A percentile compares a stretch with the other conserved stretches of the same genome.
These are phyloP conservation scores for Pseudomassariella vexata DNA, from an alignment of 2,329 filamentous ascomycete species.

Conservation along the genomic window DNA sequence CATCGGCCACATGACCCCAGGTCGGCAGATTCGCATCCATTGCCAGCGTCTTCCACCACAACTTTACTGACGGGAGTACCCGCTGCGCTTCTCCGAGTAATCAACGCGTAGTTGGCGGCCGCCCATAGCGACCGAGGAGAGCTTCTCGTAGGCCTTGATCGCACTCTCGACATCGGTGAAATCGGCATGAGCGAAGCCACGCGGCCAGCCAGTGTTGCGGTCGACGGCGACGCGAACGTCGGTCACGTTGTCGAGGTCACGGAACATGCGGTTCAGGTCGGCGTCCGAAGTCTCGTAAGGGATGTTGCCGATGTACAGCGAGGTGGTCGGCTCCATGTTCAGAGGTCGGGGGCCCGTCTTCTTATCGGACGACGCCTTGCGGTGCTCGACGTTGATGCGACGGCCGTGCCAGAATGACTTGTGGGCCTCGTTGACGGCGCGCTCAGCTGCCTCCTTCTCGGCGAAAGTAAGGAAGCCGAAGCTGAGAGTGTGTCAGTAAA, in stretches of 20 bases:
- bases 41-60: too few species aligned
- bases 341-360: too few species aligned
- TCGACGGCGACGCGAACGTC: slow-evolving; percentile 82
- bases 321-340: slow-evolving; percentile 45
- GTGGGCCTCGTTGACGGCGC: slow-evolving; percentile 18
- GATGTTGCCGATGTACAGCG: slow-evolving; percentile 80
- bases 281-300: slow-evolving; percentile 79
- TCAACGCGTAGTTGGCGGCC: slow-evolving; percentile 62
- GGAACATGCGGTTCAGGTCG: slow-evolving; percentile 75
- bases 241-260: slow-evolving; percentile 59
- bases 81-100: slow-evolving; percentile 38
- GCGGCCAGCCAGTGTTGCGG: slow-evolving; percentile 69
- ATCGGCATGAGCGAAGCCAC: slow-evolving; percentile 81
- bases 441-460: slow-evolving; percentile 9
- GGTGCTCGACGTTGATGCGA: slow-evolving; percentile 19
- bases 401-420: slow-evolving; percentile 28
- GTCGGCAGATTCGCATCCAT: not conserved
- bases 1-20: too few species aligned
- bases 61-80: too few species aligned
- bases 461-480: slow-evolving; percentile 23
- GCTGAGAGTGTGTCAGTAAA: too few species aligned
- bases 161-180: slow-evolving; percentile 66
- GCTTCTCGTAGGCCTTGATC: slow-evolving; percentile 47
- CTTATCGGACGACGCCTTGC: slow-evolving; percentile 3
- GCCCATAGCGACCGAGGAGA: slow-evolving; percentile 55